Evolutionary conservation across 176 grass and related monocot genomes (phyloP).

Genomic region (Microstegium vimineum): DNA sequence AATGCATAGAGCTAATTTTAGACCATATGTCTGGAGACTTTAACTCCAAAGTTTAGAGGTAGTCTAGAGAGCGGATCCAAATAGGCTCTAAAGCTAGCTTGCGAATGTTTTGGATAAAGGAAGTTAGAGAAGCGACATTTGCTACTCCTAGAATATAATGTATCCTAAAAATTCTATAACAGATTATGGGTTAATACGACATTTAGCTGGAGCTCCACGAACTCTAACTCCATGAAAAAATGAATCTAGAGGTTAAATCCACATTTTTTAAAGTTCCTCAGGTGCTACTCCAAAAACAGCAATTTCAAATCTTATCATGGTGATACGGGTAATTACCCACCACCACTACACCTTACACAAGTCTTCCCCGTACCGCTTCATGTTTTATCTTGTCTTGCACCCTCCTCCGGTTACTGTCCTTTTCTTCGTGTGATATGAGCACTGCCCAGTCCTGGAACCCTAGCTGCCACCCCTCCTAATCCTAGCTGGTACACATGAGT

Average conservation of each 20-base stretch:
- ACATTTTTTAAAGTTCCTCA: too few relatives aligned
- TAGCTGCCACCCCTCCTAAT: background rate
- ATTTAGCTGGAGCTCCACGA: too few relatives aligned
- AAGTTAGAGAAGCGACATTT: background rate
- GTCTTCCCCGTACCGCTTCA: background rate
- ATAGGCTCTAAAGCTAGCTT: background rate
- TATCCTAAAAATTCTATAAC: background rate
- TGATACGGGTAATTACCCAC: too few relatives aligned
- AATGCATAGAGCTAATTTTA: too few relatives aligned
- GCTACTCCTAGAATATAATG: background rate
- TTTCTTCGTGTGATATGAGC: background rate
- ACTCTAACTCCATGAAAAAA: too few relatives aligned
- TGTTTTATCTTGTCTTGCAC: background rate
- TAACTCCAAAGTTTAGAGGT: too few relatives aligned
- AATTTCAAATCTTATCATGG: too few relatives aligned
- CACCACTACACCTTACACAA: background rate
- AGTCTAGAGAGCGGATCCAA: too few relatives aligned
- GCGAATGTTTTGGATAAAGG: background rate
- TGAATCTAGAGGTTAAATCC: too few relatives aligned
- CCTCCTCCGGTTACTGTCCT: rapidly evolving
- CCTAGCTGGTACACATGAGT: background rate
- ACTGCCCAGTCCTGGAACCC: background rate
- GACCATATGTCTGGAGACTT: too few relatives aligned
- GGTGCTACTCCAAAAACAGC: too few relatives aligned
- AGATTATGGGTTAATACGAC: background rate